A percentile compares a stretch with the other conserved stretches of the same genome.
phyloP scores from a whole-genome alignment of 2,329 filamentous ascomycete species.

The Pseudogymnoascus sp. region DNA sequence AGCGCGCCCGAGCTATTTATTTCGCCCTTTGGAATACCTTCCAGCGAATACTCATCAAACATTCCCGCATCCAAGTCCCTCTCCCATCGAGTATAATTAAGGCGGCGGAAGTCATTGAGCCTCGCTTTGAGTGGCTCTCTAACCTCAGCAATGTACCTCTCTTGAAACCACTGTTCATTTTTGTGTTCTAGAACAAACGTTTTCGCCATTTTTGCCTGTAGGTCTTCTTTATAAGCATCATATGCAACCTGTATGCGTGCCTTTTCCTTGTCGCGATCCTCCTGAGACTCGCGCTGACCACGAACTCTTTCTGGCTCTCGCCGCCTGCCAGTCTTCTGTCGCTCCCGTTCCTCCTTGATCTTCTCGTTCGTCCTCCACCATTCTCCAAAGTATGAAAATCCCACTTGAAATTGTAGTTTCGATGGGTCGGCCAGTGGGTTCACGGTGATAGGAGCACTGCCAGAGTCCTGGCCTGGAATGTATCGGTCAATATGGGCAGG shows the following conservation, averaged over 20 bases:
- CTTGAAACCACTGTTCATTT: slow-evolving; percentile 94
- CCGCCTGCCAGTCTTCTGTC: slow-evolving; percentile 58
- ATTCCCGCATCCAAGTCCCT: slow-evolving; percentile 73
- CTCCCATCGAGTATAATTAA: slow-evolving; percentile 79
- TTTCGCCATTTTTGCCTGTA: slow-evolving; percentile 73
- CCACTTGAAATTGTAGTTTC: slow-evolving; percentile 68
- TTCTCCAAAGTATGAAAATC: slow-evolving; percentile 78
- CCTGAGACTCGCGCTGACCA: slow-evolving; percentile 55
- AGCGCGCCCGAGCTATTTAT: slow-evolving; percentile 78
- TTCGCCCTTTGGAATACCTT: slow-evolving; percentile 89
- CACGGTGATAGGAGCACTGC: slow-evolving; percentile 39
- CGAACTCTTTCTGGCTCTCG: slow-evolving; percentile 55
- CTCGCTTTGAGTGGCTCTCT: slow-evolving; percentile 65
- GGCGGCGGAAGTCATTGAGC: slow-evolving; percentile 70
- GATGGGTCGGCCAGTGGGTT: slow-evolving; percentile 68
- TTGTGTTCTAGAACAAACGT: slow-evolving; percentile 88
- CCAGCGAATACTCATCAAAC: slow-evolving; percentile 91
- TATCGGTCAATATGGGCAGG: slow-evolving; percentile 75
- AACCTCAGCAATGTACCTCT: slow-evolving; percentile 82
- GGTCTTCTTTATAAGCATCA: slow-evolving; percentile 58
- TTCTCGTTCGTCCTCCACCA: slow-evolving; percentile 80
- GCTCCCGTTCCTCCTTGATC: slow-evolving; percentile 74
- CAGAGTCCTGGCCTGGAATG: slow-evolving; percentile 61
- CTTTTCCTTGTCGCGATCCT: slow-evolving; percentile 72
- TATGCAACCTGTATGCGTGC: slow-evolving; percentile 66